Base-by-base conservation (phyloP, 805 yeast genomes). In the Wickerhamomyces silvicola region DNA sequence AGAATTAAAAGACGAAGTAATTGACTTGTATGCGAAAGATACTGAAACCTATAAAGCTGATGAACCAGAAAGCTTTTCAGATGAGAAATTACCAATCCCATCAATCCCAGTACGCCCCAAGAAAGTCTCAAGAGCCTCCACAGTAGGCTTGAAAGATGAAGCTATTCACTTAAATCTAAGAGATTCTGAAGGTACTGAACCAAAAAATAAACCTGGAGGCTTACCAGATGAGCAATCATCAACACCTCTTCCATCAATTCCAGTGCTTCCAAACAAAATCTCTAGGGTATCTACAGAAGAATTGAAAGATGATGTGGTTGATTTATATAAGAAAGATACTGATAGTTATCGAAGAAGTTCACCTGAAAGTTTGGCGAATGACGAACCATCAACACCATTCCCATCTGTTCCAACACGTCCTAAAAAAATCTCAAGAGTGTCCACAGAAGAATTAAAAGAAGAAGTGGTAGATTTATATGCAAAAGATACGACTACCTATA, bases 371-470 rank as follows among this genome's bases (percentile, higher is more conserved):
- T n/a, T n/a, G n/a, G n/a, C n/a, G n/a, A n/a, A 17, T n/a, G 9
- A 15, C n/a, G 32, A 30, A 16, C 16, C 17, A 17, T 22, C 10
- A 5, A 20, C 23, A 13, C 22, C n/a, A 9, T 19, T 22, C 21
- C 28, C 36, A 5, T 7, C 7, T n/a, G 22, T 28, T n/a, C 39
- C 39, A 24, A 17, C 30, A 8, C 36, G 38, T 17, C 36, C 40
- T 16, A 23, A 26, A 1, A 28, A 28, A 23, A 8, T 29, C n/a
- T n/a, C n/a, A 20, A 20, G 14, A 15, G 10, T 10, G 12, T 11
- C 7, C 10, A 22, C 13, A 22, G 24, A 7, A 7, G 24, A 22
- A 11, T 7, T 14, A 7, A 14, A 22, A 11, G 13, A n/a, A 7
- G 12, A 7, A 7, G 24, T 11, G 24, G 24, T 7, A 7, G n/a